Conservation (phyloP, 768 basidiomycete genomes). For the Suillus ampliporus region DNA sequence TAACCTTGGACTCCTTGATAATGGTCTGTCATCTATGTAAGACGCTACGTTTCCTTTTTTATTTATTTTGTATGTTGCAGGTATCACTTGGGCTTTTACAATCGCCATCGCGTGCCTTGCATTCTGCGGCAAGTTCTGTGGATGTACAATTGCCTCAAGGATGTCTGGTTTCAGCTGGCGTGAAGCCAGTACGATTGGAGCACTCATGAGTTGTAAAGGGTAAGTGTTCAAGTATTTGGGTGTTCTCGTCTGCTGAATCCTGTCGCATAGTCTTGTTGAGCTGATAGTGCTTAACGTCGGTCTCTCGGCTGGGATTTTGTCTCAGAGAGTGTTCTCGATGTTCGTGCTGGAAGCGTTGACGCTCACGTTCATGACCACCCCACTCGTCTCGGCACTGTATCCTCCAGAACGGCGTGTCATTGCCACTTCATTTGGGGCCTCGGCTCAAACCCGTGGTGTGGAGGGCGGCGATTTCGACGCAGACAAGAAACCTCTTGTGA, state of each 20-base stretch:
- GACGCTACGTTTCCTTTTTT: neutral
- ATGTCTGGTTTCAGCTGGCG: conserved; percentile 76
- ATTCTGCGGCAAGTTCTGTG: conserved; percentile 89
- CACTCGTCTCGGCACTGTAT: conserved; percentile 69
- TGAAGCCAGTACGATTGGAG: conserved; percentile 84
- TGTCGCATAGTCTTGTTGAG: conserved; percentile 71
- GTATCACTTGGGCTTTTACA: conserved; percentile 88
- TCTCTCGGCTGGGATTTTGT: conserved; percentile 77
- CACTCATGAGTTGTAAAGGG: conserved; percentile 97
- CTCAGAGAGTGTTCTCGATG: conserved; percentile 87
- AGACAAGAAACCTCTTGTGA: conserved; percentile 12
- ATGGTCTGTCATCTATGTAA: conserved; percentile 53
- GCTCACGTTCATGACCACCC: conserved; percentile 88
- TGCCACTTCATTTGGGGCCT: conserved; percentile 41
- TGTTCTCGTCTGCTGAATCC: conserved; percentile 7
- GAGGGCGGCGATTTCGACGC: conserved; percentile 31
- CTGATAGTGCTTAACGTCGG: conserved; percentile 97
- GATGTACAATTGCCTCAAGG: conserved; percentile 74
- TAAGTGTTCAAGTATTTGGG: conserved; percentile 31
- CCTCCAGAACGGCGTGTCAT: conserved; percentile 64
- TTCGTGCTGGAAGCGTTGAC: conserved; percentile 87
- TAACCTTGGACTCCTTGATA: conserved; percentile 81
- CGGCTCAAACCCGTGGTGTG: conserved; percentile 32
- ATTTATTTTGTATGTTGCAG: conserved; percentile 34
- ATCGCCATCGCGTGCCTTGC: conserved; percentile 80